A percentile compares a stretch with the other conserved stretches of the same genome.
These are phyloP conservation scores for Myxozyma neotropica DNA, from an alignment of 805 yeast genomes.

Conservation along the genomic window DNA sequence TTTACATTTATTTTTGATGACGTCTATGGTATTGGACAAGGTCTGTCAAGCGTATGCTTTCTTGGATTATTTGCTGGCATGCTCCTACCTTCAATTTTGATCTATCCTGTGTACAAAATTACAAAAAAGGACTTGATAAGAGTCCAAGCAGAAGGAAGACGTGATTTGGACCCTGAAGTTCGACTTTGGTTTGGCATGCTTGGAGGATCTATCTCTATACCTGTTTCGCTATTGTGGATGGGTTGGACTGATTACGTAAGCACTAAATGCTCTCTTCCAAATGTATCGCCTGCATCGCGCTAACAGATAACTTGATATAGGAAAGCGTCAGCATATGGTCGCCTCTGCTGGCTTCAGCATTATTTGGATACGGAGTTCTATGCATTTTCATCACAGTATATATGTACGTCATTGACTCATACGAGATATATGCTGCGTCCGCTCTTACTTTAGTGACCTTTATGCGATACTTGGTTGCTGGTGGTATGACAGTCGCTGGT, in stretches of 20 bases:
- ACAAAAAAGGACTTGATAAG: conserved; percentile 13
- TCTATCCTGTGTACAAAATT: conserved; percentile 19
- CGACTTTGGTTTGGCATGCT: conserved; percentile 54
- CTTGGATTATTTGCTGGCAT: conserved; percentile 25
- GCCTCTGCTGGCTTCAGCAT: conserved; percentile 63
- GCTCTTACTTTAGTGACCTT: conserved; percentile 79
- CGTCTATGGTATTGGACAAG: conserved; percentile 49
- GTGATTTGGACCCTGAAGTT: conserved; percentile 49
- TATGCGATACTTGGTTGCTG: conserved; percentile 55
- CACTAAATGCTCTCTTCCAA: too few relatives aligned
- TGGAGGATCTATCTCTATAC: conserved; percentile 51
- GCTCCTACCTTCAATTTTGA: conserved; percentile 12
- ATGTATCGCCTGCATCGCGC: conserved; percentile 23
- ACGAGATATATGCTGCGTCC: conserved; percentile 62
- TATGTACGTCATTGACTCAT: conserved; percentile 48
- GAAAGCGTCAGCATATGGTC: conserved; percentile 29
- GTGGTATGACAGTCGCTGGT: conserved; percentile 57
- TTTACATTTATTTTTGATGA: conserved; percentile 57
- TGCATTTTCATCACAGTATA: conserved; percentile 47
- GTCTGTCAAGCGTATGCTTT: conserved; percentile 22
- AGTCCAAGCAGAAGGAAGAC: conserved; percentile 19
- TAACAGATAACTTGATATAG: conserved; percentile 38
- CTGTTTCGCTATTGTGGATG: conserved; percentile 54
- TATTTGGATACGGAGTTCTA: conserved; percentile 46
- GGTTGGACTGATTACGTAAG: conserved; percentile 54